Evolutionary conservation across 163 green algal species (phyloP), one percentile per base, ranked within the genome.

Genomic region (Smithsoniella earleae): DNA sequence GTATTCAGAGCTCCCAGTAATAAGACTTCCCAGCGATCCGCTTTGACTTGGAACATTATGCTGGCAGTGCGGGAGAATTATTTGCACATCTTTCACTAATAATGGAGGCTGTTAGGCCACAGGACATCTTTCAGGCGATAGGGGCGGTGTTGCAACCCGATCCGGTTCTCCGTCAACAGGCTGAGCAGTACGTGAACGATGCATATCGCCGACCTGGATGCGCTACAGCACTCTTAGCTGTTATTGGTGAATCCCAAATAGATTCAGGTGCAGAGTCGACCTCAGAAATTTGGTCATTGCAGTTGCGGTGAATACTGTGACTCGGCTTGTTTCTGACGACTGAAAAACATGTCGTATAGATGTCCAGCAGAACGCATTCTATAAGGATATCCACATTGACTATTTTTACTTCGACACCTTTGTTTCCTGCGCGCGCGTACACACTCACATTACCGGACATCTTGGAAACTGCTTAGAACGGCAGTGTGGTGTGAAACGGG

Each of bases 121-220:
- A 69, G 20, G 58, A 69, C 8, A 69, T 69, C 6, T 69, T 69
- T 44, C 58, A 69, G 25, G 58, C 58, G 40, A 36, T 69, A 10
- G 25, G 27, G 34, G 58, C 58, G 10, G 58, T 69, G 16, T 31
- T 69, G 25, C 58, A 69, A n/a, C 58, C 58, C 31, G 58, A 69
- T 69, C 58, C 58, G 6, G 27, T 31, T 4, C 28, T 69, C n/a
- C n/a, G 58, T 30, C 58, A 69, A 36, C 58, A 69, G 25, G 58
- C 58, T n/a, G 58, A 69, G 58, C 58, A 34, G 2, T 69, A 69
- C 16, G 58, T 69, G 6, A 36, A 69, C 34, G 16, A 69, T 25
- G 58, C 58, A 13, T 69, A 69, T 34, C 38, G 16, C 30, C n/a
- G 25, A 34, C 58, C 58, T 10, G 27, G 34, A 69, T 69, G 58